Evolutionary conservation across 768 basidiomycete genomes (phyloP).

Genomic region (Russula dissimulans): DNA sequence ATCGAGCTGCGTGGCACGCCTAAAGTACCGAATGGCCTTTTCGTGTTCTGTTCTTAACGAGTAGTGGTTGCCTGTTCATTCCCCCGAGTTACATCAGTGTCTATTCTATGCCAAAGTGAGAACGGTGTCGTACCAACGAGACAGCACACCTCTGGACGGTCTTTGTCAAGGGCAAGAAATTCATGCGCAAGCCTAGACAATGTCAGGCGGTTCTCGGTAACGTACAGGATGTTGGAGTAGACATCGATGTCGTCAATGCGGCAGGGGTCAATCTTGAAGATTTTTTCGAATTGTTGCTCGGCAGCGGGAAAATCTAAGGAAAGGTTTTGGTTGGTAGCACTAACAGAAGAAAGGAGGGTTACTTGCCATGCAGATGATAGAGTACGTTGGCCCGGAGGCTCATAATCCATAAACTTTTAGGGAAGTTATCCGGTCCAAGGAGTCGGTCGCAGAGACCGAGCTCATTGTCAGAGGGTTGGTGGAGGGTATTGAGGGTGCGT

Average conservation of each 20-base stretch:
- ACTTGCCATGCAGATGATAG: slow-evolving; percentile 80
- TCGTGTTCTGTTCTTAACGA: slow-evolving; percentile 89
- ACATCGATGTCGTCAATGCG: slow-evolving; percentile 93
- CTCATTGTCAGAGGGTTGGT: slow-evolving; percentile 82
- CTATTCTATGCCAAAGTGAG: neutral
- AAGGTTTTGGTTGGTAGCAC: neutral
- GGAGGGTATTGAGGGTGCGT: slow-evolving; percentile 81
- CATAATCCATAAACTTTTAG: slow-evolving; percentile 77
- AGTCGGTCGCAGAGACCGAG: slow-evolving; percentile 73
- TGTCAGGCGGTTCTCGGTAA: slow-evolving; percentile 81
- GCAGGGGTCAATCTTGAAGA: slow-evolving; percentile 73
- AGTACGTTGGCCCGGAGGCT: slow-evolving; percentile 76
- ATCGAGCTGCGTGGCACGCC: slow-evolving; percentile 90
- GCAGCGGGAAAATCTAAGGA: slow-evolving; percentile 78
- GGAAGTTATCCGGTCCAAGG: slow-evolving; percentile 61
- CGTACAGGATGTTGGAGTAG: slow-evolving; percentile 94
- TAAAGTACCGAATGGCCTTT: slow-evolving; percentile 93
- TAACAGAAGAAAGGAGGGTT: slow-evolving; percentile 22
- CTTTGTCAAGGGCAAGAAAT: slow-evolving; percentile 80
- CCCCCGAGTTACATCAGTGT: neutral
- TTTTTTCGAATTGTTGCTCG: slow-evolving; percentile 74
- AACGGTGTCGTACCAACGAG: slow-evolving; percentile 62
- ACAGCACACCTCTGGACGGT: slow-evolving; percentile 94
- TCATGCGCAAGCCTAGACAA: slow-evolving; percentile 88
- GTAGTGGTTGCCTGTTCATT: slow-evolving; percentile 82